Evolutionary conservation across 306 rosid genomes (phyloP).

Genomic region (Calophaca sinica): DNA sequence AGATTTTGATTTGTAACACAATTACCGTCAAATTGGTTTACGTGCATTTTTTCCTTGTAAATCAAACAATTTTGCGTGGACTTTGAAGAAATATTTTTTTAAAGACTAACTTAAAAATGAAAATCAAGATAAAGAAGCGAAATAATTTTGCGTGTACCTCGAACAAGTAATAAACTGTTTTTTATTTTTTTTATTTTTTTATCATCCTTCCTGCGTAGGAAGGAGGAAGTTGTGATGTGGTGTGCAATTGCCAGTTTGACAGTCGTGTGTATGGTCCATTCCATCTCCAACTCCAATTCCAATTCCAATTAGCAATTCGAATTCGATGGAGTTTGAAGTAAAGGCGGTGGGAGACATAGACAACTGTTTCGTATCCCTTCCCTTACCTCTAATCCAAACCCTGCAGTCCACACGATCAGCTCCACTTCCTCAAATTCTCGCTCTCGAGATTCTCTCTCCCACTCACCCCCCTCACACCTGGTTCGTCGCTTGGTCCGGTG

Average conservation of each 20-base stretch:
- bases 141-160: too few species aligned
- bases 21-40: too few species aligned
- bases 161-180: too few species aligned
- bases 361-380: constrained; percentile 82
- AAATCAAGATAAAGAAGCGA: too few species aligned
- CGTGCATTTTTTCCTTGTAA: too few species aligned
- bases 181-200: too few species aligned
- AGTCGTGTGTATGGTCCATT: not conserved
- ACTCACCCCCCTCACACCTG: constrained; percentile 51
- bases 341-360: constrained; percentile 63
- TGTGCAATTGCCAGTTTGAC: not conserved
- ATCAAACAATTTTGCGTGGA: too few species aligned
- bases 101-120: too few species aligned
- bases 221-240: not conserved
- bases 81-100: too few species aligned
- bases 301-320: not conserved
- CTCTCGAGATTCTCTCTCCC: constrained; percentile 77
- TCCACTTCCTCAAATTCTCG: constrained; percentile 59
- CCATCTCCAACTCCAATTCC: not conserved
- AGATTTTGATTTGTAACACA: too few species aligned
- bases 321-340: constrained; percentile 69
- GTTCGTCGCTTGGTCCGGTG: constrained; percentile 95
- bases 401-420: constrained; percentile 62
- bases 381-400: constrained; percentile 71
- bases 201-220: too few species aligned